A percentile compares a stretch with the other conserved stretches of the same genome.
These are phyloP conservation scores for Persicaria maculosa DNA, from an alignment of 148 eudicot species.

Conservation along the genomic window DNA sequence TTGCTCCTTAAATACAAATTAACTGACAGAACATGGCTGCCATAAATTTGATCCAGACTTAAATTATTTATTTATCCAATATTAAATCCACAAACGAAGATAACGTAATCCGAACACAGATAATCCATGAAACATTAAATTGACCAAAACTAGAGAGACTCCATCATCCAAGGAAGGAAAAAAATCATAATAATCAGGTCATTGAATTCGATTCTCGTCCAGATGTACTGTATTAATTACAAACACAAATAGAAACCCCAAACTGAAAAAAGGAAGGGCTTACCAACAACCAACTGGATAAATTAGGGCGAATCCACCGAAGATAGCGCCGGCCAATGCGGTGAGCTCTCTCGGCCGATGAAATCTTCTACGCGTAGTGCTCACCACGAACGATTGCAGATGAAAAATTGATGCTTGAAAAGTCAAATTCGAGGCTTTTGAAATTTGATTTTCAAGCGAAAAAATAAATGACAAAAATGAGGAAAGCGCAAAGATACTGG, in stretches of 20 bases:
- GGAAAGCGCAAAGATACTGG: slow-evolving; percentile 5
- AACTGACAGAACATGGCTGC: not conserved
- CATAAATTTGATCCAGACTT: not conserved
- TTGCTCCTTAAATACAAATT: not conserved
- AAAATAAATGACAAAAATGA: not conserved
- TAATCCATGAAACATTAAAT: not conserved
- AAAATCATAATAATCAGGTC: slow-evolving; percentile 1
- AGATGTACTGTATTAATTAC: not conserved
- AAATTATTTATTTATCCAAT: not conserved
- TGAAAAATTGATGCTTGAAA: slow-evolving; percentile 3
- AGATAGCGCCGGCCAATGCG: not conserved
- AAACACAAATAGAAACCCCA: not conserved
- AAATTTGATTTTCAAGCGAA: not conserved
- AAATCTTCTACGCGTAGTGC: slow-evolving; percentile 10
- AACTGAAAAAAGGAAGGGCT: not conserved
- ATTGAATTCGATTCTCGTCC: not conserved
- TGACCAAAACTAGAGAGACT: not conserved
- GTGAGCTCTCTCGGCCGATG: not conserved
- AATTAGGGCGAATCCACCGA: slow-evolving; percentile 6
- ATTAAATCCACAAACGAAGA: not conserved
- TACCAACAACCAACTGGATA: slow-evolving; percentile 6
- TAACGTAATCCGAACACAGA: not conserved
- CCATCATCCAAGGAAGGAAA: not conserved
- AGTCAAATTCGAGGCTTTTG: slow-evolving; percentile 7
- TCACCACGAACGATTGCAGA: not conserved